These are phyloP conservation scores for Yamadazyma taylorii DNA, from an alignment of 1,139 yeast species.

Conservation along the genomic window DNA sequence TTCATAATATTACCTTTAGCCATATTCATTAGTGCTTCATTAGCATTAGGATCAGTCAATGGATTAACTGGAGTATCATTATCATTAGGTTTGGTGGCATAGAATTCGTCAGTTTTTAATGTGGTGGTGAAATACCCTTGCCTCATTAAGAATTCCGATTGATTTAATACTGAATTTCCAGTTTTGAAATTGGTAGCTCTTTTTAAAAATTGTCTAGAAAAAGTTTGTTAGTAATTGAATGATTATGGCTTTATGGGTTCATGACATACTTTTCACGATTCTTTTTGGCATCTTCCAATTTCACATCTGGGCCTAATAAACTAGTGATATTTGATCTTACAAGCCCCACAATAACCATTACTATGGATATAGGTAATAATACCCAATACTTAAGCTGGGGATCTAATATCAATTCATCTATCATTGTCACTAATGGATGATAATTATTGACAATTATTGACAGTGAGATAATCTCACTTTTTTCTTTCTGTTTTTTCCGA, in stretches of 20 bases:
- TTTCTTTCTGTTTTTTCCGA: too few species aligned
- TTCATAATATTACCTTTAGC: conserved; percentile 79
- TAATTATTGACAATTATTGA: too few species aligned
- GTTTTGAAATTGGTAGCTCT: conserved; percentile 55
- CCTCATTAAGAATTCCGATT: conserved; percentile 48
- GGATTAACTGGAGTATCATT: conserved; percentile 57
- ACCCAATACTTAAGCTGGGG: conserved; percentile 90
- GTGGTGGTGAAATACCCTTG: conserved; percentile 43
- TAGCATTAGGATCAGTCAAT: conserved; percentile 65
- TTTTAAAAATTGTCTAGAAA: conserved; percentile 49
- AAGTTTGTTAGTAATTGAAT: conserved; percentile 8
- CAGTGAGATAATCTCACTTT: too few species aligned
- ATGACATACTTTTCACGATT: conserved; percentile 58
- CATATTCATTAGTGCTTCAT: conserved; percentile 78
- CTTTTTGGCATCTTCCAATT: conserved; percentile 50
- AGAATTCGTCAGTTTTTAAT: conserved; percentile 52
- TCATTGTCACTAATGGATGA: neutral
- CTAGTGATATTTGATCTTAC: conserved; percentile 68
- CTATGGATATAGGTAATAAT: conserved; percentile 80
- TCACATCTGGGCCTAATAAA: conserved; percentile 59
- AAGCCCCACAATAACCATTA: conserved; percentile 89
- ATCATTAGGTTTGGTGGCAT: conserved; percentile 44
- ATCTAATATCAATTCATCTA: conserved; percentile 54
- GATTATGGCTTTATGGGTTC: neutral
- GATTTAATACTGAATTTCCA: conserved; percentile 48